Percentiles rank a stretch among this genome's conserved stretches.
Evolutionary conservation across 495 filamentous ascomycete species (phyloP).

Genomic region (Aspergillus carlsbadensis): DNA sequence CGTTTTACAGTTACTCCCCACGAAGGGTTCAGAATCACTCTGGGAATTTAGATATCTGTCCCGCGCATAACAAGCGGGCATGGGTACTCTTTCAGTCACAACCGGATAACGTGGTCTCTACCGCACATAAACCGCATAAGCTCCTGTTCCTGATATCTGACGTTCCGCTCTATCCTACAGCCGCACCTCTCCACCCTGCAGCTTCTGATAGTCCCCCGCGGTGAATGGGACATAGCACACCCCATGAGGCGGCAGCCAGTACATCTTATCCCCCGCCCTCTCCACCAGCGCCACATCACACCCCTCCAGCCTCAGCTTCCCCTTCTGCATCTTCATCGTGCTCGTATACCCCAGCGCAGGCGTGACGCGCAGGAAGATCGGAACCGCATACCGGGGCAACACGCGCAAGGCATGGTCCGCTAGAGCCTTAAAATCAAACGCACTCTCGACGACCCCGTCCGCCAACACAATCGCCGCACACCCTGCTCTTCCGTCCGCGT

Average conservation of each 20-base stretch:
- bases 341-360: not conserved
- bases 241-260: constrained; percentile 2
- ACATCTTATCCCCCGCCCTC: not conserved
- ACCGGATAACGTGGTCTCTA: too few relatives aligned
- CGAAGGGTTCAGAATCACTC: too few relatives aligned
- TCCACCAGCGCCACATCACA: not conserved
- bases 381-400: constrained; percentile 10
- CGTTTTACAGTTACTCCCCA: too few relatives aligned
- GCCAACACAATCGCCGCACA: constrained; percentile 4
- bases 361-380: not conserved
- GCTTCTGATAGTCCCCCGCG: not conserved
- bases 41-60: too few relatives aligned
- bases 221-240: not conserved
- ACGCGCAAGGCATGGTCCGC: not conserved
- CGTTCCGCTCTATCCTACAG: too few relatives aligned
- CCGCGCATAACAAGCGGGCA: too few relatives aligned
- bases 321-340: constrained; percentile 11
- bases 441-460: not conserved
- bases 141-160: too few relatives aligned
- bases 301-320: not conserved
- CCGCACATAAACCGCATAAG: too few relatives aligned
- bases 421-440: not conserved
- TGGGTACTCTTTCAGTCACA: too few relatives aligned
- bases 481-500: constrained; percentile 3
- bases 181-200: not conserved